Evolutionary conservation across 768 basidiomycete species (phyloP).

Genomic region (Suillus ampliporus): DNA sequence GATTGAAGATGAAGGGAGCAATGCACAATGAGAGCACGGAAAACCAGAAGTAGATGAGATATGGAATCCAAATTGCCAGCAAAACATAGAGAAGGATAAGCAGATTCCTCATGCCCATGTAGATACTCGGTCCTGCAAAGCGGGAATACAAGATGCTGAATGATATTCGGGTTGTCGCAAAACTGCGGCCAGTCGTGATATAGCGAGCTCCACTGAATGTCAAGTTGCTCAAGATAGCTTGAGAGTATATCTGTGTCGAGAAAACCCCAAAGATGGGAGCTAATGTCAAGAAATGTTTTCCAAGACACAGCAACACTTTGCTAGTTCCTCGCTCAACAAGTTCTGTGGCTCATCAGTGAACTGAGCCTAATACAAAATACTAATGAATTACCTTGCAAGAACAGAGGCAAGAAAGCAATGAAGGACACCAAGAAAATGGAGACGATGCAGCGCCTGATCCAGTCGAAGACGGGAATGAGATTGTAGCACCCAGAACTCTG

Average conservation of each 20-base stretch:
- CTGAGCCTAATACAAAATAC: slow-evolving; percentile 9
- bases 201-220: slow-evolving; percentile 98
- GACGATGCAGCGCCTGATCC: slow-evolving; percentile 96
- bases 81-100: slow-evolving; percentile 90
- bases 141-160: slow-evolving; percentile 98
- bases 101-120: slow-evolving; percentile 96
- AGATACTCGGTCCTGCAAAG: slow-evolving; percentile 99
- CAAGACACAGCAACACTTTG: slow-evolving; percentile 90
- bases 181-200: slow-evolving; percentile 98
- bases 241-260: slow-evolving; percentile 97
- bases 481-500: slow-evolving; percentile 86
- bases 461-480: slow-evolving; percentile 94
- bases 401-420: slow-evolving; percentile 95
- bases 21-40: slow-evolving; percentile 94
- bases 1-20: slow-evolving; percentile 99
- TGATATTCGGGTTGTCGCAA: slow-evolving; percentile 94
- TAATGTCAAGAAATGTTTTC: slow-evolving; percentile 95
- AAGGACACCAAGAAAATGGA: slow-evolving; percentile 99
- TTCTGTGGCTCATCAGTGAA: slow-evolving; percentile 55
- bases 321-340: slow-evolving; percentile 96
- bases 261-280: slow-evolving; percentile 99
- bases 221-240: slow-evolving; percentile 96
- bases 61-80: slow-evolving; percentile 90
- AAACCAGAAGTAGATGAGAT: slow-evolving; percentile 99
- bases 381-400: slow-evolving; percentile 84